Evolutionary conservation across 257 asterid species (phyloP), one percentile per base, ranked within the genome.

Genomic region (Solanum clarkiae): DNA sequence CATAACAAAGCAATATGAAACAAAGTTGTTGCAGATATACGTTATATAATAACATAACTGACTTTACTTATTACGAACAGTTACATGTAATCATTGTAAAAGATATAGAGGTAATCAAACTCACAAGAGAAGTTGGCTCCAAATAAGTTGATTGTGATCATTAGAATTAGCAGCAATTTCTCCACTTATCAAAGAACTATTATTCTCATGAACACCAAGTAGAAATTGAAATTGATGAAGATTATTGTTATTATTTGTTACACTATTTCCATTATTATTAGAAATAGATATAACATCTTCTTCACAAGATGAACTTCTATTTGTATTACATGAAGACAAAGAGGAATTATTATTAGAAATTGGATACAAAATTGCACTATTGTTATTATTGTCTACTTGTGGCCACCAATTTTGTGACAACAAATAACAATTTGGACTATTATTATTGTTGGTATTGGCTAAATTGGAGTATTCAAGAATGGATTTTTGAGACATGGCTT

Each of bases 91-190:
- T 59, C 17, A 20, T 59, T 29, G 5, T 57, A 20, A 9, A 20
- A 56, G 11, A 4, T 11, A 57, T 8, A 57, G 65, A 57, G 65
- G 20, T 20, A 20, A 59, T 59, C 22, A 70, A 70, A 72, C 80
- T 85, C 60, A 85, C 87, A 85, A 8, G 84, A 85, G 63, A 51
- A 85, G 36, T 32, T 85, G 87, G 84, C 84, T 77, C 87, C 87
- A 85, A 77, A 77, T 77, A 4, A 80, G 45, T 17, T 85, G 80
- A 42, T 53, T 85, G 26, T 83, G 85, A 70, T 56, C 74, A 85
- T 62, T 56, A 51, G 80, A 56, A 15, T 79, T 32, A 16, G 45
- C 16, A 26, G 10, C 44, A 13, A 40, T 62, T 85, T 85, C 81
- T 10, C 81, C 87, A 77, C 15, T 14, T 51, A 77, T 51, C 16